Base-by-base conservation (phyloP, 768 basidiomycete species). In the Boletus rex-veris region DNA sequence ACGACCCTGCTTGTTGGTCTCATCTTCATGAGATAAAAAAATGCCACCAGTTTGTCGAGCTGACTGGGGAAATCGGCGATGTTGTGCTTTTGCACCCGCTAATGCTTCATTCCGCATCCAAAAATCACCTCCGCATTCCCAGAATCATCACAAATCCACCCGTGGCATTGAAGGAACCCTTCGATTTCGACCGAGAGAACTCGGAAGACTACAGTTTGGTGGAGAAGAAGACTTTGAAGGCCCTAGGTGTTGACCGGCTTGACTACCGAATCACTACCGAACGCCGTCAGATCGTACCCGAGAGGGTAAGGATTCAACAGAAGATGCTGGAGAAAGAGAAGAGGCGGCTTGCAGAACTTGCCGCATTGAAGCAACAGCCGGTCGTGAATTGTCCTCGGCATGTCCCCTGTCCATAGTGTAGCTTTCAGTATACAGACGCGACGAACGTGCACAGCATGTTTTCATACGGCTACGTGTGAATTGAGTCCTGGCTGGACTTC, bases 141-240 rank as follows among this genome's bases (percentile, higher is more conserved):
- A 73, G 83, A 55, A 72, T 86, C 50, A 86, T 86, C 63, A 84
- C 83, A 41, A 86, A 86, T 58, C 84, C 84, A 49, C 82, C 83
- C 5, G 82, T 84, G 7, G 69, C 76, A 36, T 68, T 84, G 47
- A 75, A 73, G 47, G 71, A 77, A 53, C 82, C 83, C 19, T 85
- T 85, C 67, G 72, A 76, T 35, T 81, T 52, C 43, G 42, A 49
- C 43, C 19, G 48, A 53, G 59, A 53, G 40, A 57, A 47, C 11
- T 26, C 48, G 1, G 51, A 24, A 12, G 59, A 45, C 10, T n/a
- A 46, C 37, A 50, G 50, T 31, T 30, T 41, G 30, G 45, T 57
- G n/a, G 51, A 57, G 41, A 49, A 35, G 38, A 52, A 53, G 19
- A 41, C 41, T 7, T 21, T 33, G 33, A 57, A 55, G 46, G 48